Percentiles rank a stretch among this genome's conserved stretches.
Conservation (phyloP, 306 rosid species). For the Quercus wislizeni region DNA sequence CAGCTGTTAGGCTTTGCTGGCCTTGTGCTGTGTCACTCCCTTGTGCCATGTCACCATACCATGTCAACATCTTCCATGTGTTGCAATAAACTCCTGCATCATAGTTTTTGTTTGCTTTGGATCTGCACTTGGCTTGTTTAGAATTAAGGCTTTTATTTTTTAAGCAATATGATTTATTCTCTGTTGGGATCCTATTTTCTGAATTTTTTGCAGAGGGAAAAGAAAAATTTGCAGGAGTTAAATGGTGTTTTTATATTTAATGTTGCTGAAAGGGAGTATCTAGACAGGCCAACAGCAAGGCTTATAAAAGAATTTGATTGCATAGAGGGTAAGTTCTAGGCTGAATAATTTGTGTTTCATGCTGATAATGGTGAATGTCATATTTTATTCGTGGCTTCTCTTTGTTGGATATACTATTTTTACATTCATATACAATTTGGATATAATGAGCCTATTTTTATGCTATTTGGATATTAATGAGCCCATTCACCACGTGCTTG, state of each 20-base stretch:
- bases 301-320: slow-evolving; percentile 67
- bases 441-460: neutral
- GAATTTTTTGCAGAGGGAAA: slow-evolving; percentile 65
- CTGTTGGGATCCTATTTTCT: neutral
- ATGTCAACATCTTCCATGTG: too few species aligned
- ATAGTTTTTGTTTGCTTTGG: neutral
- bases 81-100: too few species aligned
- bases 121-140: neutral
- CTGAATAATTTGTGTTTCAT: neutral
- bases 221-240: slow-evolving; percentile 71
- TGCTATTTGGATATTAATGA: neutral
- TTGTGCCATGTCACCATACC: too few species aligned
- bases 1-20: too few species aligned
- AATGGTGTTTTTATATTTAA: slow-evolving; percentile 66
- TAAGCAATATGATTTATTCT: neutral
- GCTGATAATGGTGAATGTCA: neutral
- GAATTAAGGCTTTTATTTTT: neutral
- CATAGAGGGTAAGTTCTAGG: slow-evolving; percentile 53
- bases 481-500: neutral
- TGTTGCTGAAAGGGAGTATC: slow-evolving; percentile 71
- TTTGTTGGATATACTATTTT: neutral
- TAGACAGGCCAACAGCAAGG: slow-evolving; percentile 90
- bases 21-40: too few species aligned
- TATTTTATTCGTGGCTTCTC: neutral
- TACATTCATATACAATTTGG: neutral